phyloP scores from a whole-genome alignment of 2,329 filamentous ascomycete genomes.

The Pleomassaria siparia region DNA sequence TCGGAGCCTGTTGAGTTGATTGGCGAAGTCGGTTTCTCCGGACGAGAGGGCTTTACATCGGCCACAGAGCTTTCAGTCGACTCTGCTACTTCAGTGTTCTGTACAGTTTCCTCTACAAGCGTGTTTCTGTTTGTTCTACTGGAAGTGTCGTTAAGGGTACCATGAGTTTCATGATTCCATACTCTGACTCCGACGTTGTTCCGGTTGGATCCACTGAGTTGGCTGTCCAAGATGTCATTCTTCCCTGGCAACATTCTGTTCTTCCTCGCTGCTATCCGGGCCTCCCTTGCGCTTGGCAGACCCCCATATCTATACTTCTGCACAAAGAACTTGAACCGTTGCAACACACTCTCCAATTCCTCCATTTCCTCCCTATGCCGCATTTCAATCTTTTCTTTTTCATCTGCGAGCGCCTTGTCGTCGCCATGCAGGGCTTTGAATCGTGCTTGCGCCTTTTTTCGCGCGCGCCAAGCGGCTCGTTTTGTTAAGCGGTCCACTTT shows the following conservation, averaged over 20 bases:
- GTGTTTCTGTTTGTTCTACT: not conserved
- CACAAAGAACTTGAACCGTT: constrained; percentile 3
- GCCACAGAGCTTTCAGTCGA: not conserved
- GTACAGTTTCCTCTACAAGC: not conserved
- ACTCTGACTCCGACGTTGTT: too few relatives aligned
- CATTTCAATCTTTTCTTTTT: not conserved
- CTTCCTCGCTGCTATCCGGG: not conserved
- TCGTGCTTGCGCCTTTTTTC: constrained; percentile 3
- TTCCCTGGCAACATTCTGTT: not conserved
- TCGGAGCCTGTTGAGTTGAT: not conserved
- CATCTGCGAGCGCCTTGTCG: not conserved
- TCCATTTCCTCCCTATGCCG: not conserved
- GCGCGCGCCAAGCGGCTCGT: constrained; percentile 5
- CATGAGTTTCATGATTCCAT: too few relatives aligned
- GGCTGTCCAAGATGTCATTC: not conserved
- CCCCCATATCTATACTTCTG: not conserved
- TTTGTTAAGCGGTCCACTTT: not conserved
- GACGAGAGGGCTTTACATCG: not conserved
- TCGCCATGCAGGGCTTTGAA: not conserved
- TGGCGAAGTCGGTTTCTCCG: not conserved
- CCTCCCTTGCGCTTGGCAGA: not conserved
- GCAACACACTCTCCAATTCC: constrained; percentile 3
- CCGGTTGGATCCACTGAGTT: too few relatives aligned
- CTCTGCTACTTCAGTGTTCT: not conserved
- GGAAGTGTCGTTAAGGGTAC: not conserved